phyloP scores from a whole-genome alignment of 2,329 filamentous ascomycete species.

The Aureobasidium melanogenum region DNA sequence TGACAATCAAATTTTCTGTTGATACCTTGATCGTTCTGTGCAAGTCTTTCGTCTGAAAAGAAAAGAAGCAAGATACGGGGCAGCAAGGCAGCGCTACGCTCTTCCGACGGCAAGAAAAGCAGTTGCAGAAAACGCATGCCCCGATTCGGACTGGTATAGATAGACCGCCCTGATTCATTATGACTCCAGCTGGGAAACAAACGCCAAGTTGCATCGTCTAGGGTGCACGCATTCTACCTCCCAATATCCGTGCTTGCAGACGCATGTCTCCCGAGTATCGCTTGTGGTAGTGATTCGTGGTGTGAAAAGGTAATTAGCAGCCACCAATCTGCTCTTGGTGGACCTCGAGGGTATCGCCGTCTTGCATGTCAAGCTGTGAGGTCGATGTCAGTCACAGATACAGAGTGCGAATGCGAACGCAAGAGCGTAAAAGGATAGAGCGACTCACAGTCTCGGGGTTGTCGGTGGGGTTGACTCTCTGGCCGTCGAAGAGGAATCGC shows the following conservation, averaged over 20 bases:
- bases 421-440: neutral
- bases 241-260: neutral
- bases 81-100: neutral
- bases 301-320: constrained; percentile 15
- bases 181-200: constrained; percentile 1
- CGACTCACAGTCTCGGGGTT: constrained; percentile 80
- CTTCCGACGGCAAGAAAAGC: neutral
- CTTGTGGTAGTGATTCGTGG: neutral
- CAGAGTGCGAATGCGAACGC: neutral
- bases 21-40: neutral
- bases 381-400: neutral
- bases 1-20: neutral
- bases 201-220: neutral
- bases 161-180: neutral
- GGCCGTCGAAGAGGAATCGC: constrained; percentile 93
- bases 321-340: constrained; percentile 98
- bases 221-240: neutral
- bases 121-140: neutral
- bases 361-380: constrained; percentile 82
- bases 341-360: constrained; percentile 92
- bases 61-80: neutral
- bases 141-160: neutral
- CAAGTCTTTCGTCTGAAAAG: neutral
- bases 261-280: neutral
- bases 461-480: constrained; percentile 78